Base-by-base conservation (phyloP, 352 stramenopile genomes). In the Globisporangium irregulare region DNA sequence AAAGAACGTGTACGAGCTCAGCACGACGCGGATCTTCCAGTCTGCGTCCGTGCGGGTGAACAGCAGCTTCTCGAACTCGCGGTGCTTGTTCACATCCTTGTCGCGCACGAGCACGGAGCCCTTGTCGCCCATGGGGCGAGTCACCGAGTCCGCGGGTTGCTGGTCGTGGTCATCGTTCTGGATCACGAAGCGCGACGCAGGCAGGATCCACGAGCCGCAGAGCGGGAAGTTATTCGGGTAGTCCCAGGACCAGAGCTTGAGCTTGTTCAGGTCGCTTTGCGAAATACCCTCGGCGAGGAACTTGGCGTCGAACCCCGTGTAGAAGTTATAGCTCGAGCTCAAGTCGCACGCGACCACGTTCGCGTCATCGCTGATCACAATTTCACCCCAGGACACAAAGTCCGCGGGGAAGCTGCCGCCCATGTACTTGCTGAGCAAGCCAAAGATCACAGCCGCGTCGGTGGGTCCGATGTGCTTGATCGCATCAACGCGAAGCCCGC, bases 151-250 rank as follows among this genome's bases (percentile, higher is more conserved):
- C 0, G 73, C 68, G 27, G 73, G 72, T 59, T 92, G 82, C 62
- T 92, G 84, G 68, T 92, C 84, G 62, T 86, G 77, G 64, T 92
- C 84, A 41, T 90, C 84, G 62, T 90, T 92, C 63, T 92, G 84
- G n/a, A 92, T 75, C 38, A 89, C 84, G 32, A 89, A 87, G 3
- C 84, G 77, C 24, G 75, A 78, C 3, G 80, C 54, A 20, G 80
- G 77, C n/a, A 90, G 55, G 57, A 89, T 82, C 77, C 83, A 91
- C 12, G 70, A 80, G 10, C 79, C 80, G 36, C 78, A 87, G 32
- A 78, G 69, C 3, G 84, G 82, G 60, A 80, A 75, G 22, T 84
- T 66, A 25, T 74, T 84, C 10, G 84, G 82, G 72, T 92, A 92
- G 51, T 88, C 84, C 2, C 78, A 86, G 41, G 80, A 88, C 84